These are phyloP conservation scores for Monilinia aucupariae DNA, from an alignment of 2,329 filamentous ascomycete genomes.

Conservation along the genomic window DNA sequence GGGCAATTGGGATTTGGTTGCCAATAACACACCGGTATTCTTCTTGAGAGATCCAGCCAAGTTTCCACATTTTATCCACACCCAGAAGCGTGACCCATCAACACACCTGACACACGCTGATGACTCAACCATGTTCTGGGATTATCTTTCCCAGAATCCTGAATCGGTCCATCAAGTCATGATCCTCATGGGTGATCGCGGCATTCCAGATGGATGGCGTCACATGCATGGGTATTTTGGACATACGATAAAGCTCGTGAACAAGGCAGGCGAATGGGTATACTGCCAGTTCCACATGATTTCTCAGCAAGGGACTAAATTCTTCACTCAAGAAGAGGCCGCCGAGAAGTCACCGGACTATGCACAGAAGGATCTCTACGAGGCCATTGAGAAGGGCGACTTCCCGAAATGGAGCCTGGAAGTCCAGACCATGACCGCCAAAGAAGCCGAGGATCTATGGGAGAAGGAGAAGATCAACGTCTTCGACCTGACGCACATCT, in stretches of 20 bases:
- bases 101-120: slow-evolving; percentile 60
- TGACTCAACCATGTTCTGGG: slow-evolving; percentile 42
- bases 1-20: slow-evolving; percentile 69
- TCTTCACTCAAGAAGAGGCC: slow-evolving; percentile 46
- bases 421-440: slow-evolving; percentile 48
- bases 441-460: slow-evolving; percentile 45
- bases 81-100: slow-evolving; percentile 66
- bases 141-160: slow-evolving; percentile 39
- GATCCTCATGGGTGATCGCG: slow-evolving; percentile 53
- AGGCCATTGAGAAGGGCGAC: slow-evolving; percentile 48
- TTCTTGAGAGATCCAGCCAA: slow-evolving; percentile 70
- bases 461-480: slow-evolving; percentile 40
- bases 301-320: slow-evolving; percentile 48
- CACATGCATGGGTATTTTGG: slow-evolving; percentile 51
- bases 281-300: slow-evolving; percentile 51
- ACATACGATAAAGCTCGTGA: slow-evolving; percentile 51
- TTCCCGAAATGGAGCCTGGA: slow-evolving; percentile 51
- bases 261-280: slow-evolving; percentile 48
- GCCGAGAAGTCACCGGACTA: slow-evolving; percentile 42
- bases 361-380: slow-evolving; percentile 47
- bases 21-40: slow-evolving; percentile 70
- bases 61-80: slow-evolving; percentile 69
- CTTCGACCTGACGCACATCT: slow-evolving; percentile 51
- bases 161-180: slow-evolving; percentile 54
- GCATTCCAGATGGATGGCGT: slow-evolving; percentile 49